Percentiles rank a stretch among this genome's conserved stretches.
phyloP scores from a whole-genome alignment of 345 rosid genomes.

The Brassica cretica region DNA sequence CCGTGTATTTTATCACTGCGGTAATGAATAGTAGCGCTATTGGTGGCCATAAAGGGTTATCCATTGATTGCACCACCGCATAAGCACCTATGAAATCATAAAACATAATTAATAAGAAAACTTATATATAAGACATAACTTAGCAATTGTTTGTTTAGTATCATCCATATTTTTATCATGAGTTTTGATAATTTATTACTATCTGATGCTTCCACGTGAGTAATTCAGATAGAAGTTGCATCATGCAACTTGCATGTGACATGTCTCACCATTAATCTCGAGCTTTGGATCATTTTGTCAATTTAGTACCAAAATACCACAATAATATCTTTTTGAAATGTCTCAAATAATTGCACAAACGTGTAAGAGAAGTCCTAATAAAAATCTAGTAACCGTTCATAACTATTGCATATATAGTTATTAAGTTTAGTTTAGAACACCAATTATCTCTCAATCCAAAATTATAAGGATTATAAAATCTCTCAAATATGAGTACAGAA shows the following conservation, averaged over 20 bases:
- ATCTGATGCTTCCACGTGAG: neutral
- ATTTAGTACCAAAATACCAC: neutral
- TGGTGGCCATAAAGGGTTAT: slow-evolving; percentile 20
- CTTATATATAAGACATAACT: neutral
- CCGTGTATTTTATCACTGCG: slow-evolving; percentile 47
- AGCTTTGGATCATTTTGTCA: slow-evolving; percentile 4
- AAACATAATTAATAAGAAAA: neutral
- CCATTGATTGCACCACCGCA: slow-evolving; percentile 39
- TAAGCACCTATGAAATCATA: slow-evolving; percentile 25
- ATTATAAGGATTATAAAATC: too few species aligned
- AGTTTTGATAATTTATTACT: neutral
- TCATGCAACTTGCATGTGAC: neutral
- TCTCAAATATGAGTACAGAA: too few species aligned
- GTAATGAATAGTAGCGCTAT: slow-evolving; percentile 35
- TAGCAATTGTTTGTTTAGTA: neutral
- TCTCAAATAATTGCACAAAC: neutral
- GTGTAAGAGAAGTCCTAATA: neutral
- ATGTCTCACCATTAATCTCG: neutral
- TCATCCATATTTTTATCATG: neutral
- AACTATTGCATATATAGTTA: too few species aligned
- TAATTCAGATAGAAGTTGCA: neutral
- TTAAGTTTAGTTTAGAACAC: too few species aligned
- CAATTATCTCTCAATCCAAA: too few species aligned
- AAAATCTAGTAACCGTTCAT: neutral
- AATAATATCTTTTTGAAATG: neutral